phyloP scores from a whole-genome alignment of 441 rosid genomes.

The Daphne laureola region DNA sequence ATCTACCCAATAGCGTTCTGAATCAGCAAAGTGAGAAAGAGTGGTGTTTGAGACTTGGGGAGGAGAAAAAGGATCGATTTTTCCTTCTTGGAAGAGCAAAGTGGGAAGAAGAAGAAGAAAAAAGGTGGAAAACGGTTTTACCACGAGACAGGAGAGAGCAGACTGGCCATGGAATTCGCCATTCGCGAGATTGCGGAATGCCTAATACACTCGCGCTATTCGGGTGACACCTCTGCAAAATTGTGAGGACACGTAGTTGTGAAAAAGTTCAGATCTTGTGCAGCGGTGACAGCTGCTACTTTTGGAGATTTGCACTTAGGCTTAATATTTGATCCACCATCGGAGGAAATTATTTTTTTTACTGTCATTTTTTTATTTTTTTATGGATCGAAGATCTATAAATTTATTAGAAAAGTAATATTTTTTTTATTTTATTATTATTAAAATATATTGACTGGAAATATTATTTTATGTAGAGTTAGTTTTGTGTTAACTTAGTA shows the following conservation, averaged over 20 bases:
- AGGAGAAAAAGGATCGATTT: conserved; percentile 24
- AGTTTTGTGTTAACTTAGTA: too few species aligned
- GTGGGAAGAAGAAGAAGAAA: conserved; percentile 13
- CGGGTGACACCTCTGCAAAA: background rate
- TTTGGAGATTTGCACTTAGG: too few species aligned
- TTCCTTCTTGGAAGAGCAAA: conserved; percentile 43
- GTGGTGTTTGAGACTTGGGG: conserved; percentile 1
- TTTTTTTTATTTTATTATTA: too few species aligned
- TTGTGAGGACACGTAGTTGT: conserved; percentile 1
- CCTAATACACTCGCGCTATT: background rate
- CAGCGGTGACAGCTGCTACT: too few species aligned
- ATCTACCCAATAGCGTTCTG: conserved; percentile 1
- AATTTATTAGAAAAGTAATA: too few species aligned
- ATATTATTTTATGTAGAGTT: too few species aligned
- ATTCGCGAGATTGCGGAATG: conserved; percentile 2
- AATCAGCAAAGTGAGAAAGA: conserved; percentile 4
- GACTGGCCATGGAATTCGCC: background rate
- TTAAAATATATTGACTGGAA: too few species aligned
- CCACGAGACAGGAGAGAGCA: conserved; percentile 12
- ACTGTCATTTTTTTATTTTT: too few species aligned
- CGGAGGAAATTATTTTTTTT: too few species aligned
- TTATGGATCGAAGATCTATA: too few species aligned
- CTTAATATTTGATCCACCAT: too few species aligned
- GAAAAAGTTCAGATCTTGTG: too few species aligned
- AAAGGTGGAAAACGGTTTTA: conserved; percentile 11